Evolutionary conservation across 371 early-diverging fungal genomes (phyloP).

Genomic region (Fennellomyces sp.): DNA sequence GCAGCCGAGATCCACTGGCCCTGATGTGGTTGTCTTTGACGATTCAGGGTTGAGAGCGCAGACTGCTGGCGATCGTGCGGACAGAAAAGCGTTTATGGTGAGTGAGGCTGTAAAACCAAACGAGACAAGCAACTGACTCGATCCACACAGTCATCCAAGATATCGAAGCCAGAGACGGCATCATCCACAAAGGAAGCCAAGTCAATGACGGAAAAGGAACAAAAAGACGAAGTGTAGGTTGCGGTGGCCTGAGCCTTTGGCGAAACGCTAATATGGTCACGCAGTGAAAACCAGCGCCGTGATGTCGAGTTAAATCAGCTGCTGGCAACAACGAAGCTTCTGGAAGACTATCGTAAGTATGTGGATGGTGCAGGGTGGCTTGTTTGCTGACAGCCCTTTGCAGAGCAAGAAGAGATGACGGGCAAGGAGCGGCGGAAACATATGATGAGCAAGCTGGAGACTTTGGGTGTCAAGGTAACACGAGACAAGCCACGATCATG

Average conservation of each 20-base stretch:
- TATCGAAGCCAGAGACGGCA: constrained; percentile 18
- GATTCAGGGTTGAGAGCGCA: constrained; percentile 31
- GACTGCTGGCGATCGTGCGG: constrained; percentile 24
- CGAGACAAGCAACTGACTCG: too few relatives aligned
- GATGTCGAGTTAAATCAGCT: constrained; percentile 45
- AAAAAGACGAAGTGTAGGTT: constrained; percentile 33
- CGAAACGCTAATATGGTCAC: too few relatives aligned
- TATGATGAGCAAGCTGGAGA: constrained; percentile 43
- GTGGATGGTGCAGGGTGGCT: too few relatives aligned
- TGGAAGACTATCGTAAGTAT: constrained; percentile 45
- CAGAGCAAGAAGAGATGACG: constrained; percentile 48
- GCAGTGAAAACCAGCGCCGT: constrained; percentile 39
- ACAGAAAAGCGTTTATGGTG: constrained; percentile 48
- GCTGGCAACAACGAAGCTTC: constrained; percentile 38
- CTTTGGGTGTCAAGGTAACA: constrained; percentile 42
- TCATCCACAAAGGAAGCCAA: not conserved
- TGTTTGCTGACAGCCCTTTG: not conserved
- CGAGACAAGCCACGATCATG: not conserved
- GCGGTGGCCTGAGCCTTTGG: too few relatives aligned
- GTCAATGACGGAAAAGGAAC: constrained; percentile 29
- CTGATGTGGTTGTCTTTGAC: constrained; percentile 47
- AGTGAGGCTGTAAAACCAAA: too few relatives aligned
- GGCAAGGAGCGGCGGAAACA: constrained; percentile 45
- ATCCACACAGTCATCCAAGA: constrained; percentile 36
- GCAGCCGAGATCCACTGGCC: constrained; percentile 15